These are phyloP conservation scores for Panaeolus cyanescens DNA, from an alignment of 768 basidiomycete genomes.

Conservation along the genomic window DNA sequence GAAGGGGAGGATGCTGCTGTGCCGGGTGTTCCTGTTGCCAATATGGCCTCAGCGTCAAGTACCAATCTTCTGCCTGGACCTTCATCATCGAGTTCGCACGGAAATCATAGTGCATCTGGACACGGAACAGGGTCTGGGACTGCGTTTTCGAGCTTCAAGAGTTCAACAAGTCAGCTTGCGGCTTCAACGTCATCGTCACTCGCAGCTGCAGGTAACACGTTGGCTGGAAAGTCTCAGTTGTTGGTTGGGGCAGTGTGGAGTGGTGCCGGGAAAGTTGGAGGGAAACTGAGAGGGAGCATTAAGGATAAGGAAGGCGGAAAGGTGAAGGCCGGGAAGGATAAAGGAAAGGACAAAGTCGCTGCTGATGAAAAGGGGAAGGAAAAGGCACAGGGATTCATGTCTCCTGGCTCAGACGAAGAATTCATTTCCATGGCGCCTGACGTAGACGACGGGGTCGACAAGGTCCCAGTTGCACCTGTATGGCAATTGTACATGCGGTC, in stretches of 20 bases:
- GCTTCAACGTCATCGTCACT: background rate
- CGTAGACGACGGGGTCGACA: slow-evolving; percentile 7
- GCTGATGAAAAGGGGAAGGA: slow-evolving; percentile 7
- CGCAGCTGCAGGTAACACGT: background rate
- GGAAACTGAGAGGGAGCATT: background rate
- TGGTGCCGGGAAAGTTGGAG: slow-evolving; percentile 5
- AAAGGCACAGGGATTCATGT: slow-evolving; percentile 4
- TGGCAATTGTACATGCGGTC: slow-evolving; percentile 1
- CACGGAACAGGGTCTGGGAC: background rate
- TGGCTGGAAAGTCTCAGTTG: slow-evolving; percentile 13
- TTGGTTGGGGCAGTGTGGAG: slow-evolving; percentile 13
- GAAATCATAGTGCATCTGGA: background rate
- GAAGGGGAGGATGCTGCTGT: background rate
- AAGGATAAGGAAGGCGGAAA: background rate
- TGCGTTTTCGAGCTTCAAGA: background rate
- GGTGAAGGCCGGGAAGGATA: slow-evolving; percentile 4
- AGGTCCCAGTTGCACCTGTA: background rate
- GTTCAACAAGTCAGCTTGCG: slow-evolving; percentile 1
- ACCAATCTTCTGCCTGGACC: background rate
- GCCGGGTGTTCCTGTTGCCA: background rate
- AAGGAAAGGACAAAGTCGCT: background rate
- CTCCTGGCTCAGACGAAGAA: background rate
- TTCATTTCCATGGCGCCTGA: background rate
- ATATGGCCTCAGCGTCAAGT: background rate
- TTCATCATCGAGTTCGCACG: background rate